Evolutionary conservation across 2,329 filamentous ascomycete species (phyloP).

Genomic region (Aspergillus melleus): DNA sequence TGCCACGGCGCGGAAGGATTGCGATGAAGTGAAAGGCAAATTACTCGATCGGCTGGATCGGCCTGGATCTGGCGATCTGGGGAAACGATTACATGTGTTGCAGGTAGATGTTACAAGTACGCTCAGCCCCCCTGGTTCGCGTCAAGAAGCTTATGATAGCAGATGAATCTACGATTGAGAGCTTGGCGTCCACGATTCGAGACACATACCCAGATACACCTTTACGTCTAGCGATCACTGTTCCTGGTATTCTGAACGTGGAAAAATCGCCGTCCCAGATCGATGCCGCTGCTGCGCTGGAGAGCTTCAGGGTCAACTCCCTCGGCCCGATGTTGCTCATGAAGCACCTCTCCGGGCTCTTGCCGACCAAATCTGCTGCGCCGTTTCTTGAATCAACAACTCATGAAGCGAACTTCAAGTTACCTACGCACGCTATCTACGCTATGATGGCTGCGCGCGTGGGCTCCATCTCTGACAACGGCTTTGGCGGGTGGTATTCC

Average conservation of each 20-base stretch:
- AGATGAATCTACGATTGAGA: slow-evolving; percentile 64
- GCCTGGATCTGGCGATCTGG: slow-evolving; percentile 34
- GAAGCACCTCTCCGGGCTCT: slow-evolving; percentile 70
- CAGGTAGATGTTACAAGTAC: slow-evolving; percentile 60
- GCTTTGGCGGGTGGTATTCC: slow-evolving; percentile 75
- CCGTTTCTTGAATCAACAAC: slow-evolving; percentile 25
- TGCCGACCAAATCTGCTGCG: slow-evolving; percentile 60
- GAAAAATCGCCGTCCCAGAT: slow-evolving; percentile 71
- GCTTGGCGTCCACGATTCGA: slow-evolving; percentile 56
- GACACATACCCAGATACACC: slow-evolving; percentile 56
- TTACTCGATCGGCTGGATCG: slow-evolving; percentile 52
- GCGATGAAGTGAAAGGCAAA: slow-evolving; percentile 48
- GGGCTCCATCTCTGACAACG: slow-evolving; percentile 71
- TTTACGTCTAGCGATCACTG: slow-evolving; percentile 67
- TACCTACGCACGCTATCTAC: slow-evolving; percentile 62
- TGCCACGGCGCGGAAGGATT: slow-evolving; percentile 59
- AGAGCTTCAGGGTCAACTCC: slow-evolving; percentile 72
- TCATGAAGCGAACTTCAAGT: slow-evolving; percentile 25
- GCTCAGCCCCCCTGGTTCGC: background rate
- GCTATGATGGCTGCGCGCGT: slow-evolving; percentile 78
- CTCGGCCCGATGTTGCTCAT: slow-evolving; percentile 73
- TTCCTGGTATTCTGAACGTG: slow-evolving; percentile 71
- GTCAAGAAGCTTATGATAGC: slow-evolving; percentile 5
- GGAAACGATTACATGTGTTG: slow-evolving; percentile 52
- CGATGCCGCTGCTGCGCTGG: slow-evolving; percentile 59